phyloP scores from a whole-genome alignment of 495 filamentous ascomycete species.

The Lasiosphaeria hispida region DNA sequence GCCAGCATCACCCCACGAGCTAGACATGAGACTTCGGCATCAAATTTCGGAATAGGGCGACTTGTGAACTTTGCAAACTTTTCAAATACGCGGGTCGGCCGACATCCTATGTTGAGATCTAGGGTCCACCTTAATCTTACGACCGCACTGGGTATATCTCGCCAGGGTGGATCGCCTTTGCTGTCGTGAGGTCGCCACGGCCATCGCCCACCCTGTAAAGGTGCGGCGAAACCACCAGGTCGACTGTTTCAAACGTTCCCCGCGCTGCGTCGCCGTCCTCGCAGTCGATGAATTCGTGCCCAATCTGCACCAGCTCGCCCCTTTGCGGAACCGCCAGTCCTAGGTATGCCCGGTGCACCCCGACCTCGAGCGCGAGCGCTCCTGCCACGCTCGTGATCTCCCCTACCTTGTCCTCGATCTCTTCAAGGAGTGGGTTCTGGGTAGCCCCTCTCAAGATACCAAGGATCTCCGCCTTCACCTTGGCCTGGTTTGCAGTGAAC shows the following conservation, averaged over 20 bases:
- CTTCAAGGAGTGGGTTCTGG: neutral
- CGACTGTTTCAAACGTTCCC: constrained; percentile 14
- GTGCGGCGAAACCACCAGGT: constrained; percentile 20
- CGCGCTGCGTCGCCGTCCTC: constrained; percentile 17
- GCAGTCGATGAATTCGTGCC: constrained; percentile 24
- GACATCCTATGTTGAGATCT: neutral
- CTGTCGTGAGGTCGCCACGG: constrained; percentile 1
- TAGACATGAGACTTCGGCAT: too few species aligned
- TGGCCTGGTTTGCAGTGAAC: constrained; percentile 1
- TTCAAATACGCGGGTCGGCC: neutral
- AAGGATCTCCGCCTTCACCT: constrained; percentile 2
- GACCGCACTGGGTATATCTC: constrained; percentile 20
- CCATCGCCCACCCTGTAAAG: constrained; percentile 24
- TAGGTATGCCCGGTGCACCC: constrained; percentile 16
- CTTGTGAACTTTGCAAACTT: too few species aligned
- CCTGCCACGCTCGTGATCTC: constrained; percentile 14
- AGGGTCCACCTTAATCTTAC: neutral
- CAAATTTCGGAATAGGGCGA: too few species aligned
- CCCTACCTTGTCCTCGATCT: constrained; percentile 14
- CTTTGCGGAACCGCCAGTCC: constrained; percentile 2
- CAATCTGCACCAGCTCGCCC: constrained; percentile 21
- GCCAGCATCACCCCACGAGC: too few species aligned
- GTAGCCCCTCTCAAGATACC: constrained; percentile 4
- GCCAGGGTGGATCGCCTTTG: constrained; percentile 14
- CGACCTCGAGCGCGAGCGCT: constrained; percentile 24